These are phyloP conservation scores for Phytophthora foliorum DNA, from an alignment of 352 stramenopile genomes.

Conservation along the genomic window DNA sequence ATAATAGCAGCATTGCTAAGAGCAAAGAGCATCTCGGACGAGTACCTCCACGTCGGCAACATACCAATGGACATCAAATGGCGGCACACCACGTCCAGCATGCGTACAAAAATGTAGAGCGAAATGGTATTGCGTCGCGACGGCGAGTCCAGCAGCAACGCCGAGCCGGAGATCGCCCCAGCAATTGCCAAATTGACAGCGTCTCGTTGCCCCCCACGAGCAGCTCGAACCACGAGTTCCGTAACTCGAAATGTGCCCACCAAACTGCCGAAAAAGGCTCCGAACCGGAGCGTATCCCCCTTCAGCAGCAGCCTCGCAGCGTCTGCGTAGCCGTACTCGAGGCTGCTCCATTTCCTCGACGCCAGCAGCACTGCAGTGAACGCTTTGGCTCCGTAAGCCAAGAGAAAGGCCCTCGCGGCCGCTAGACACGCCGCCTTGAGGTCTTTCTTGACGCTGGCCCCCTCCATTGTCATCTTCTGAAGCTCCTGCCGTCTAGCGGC, in stretches of 20 bases:
- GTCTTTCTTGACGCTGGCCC: conserved; percentile 49
- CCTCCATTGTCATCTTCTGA: conserved; percentile 41
- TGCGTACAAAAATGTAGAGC: conserved; percentile 89
- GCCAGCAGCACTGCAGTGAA: conserved; percentile 84
- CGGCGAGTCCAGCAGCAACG: conserved; percentile 77
- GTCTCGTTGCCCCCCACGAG: conserved; percentile 59
- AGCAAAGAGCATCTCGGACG: conserved; percentile 79
- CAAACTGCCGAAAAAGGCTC: conserved; percentile 78
- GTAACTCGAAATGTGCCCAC: conserved; percentile 78
- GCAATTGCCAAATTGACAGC: conserved; percentile 75
- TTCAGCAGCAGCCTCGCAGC: conserved; percentile 73
- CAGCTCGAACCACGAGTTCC: conserved; percentile 59
- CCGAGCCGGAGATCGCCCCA: conserved; percentile 67
- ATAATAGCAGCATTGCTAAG: conserved; percentile 84
- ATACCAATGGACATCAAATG: conserved; percentile 65
- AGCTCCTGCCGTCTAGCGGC: conserved; percentile 48
- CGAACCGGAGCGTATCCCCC: conserved; percentile 81
- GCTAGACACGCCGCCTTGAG: conserved; percentile 59
- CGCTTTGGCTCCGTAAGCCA: conserved; percentile 85
- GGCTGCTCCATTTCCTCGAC: conserved; percentile 80
- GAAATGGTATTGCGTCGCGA: conserved; percentile 75
- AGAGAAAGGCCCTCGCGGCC: conserved; percentile 62
- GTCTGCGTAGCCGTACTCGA: conserved; percentile 83
- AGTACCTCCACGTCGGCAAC: conserved; percentile 69
- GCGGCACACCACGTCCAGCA: conserved; percentile 84